Base-by-base conservation (phyloP, 306 rosid genomes). In the Rosa persica region DNA sequence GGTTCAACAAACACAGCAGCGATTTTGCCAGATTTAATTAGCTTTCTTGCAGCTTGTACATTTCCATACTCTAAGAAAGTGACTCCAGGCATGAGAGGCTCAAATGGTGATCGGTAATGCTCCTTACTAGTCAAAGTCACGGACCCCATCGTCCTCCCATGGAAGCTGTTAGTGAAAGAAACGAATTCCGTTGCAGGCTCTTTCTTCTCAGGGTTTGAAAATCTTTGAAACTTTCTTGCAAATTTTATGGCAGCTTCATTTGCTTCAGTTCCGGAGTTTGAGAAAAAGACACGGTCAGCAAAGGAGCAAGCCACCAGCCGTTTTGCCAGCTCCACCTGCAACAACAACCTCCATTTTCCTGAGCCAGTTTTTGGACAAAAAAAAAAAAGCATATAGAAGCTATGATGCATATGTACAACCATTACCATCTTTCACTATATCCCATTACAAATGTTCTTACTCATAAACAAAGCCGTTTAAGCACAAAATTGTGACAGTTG, bases 41-140 rank as follows among this genome's bases (percentile, higher is more conserved):
- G 68, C n/a, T 74, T 58, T 23, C 15, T 13, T 13, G 54, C 69
- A 57, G 42, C 68, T 13, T 74, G 13, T 40, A 58, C 23, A 39
- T 74, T 19, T 25, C 78, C 78, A 40, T 74, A 74, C 54, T 74
- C 68, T 46, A 74, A 40, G 68, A 74, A 74, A 57, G 15, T 74
- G 30, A 54, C 78, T 55, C 78, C 78, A 57, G 78, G 78, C 78
- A 74, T 74, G 78, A 74, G 22, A 36, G 78, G 78, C 78, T 58
- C 78, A 74, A 74, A 74, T 40, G 69, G 78, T 16, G 78, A 57
- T 25, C 52, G 38, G 25, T 58, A 74, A 42, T 74, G 55, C 55
- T 74, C 42, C 17, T 74, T 74, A 17, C 78, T 58, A 4, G 78
- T 74, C 69, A 74, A 25, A 23, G 69, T 16, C 27, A 74, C 52